These are phyloP conservation scores for Flaveria floridana DNA, from an alignment of 140 eudicot genomes.

Conservation along the genomic window DNA sequence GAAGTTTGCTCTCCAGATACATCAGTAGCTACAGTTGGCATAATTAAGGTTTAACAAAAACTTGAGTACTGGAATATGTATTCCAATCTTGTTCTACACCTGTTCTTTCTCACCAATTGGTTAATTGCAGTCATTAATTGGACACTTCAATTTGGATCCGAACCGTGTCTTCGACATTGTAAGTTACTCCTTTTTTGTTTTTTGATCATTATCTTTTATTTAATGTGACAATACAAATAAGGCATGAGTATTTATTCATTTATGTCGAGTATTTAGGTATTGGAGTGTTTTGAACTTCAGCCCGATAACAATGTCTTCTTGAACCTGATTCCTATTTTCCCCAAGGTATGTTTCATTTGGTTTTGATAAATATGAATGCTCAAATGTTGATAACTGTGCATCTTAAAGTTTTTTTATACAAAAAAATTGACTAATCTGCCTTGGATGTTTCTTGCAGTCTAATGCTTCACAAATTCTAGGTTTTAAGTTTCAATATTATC, in stretches of 20 bases:
- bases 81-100: not conserved
- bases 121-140: slow-evolving; percentile 84
- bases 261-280: slow-evolving; percentile 51
- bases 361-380: not conserved
- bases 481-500: slow-evolving; percentile 91
- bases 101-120: slow-evolving; percentile 24
- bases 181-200: slow-evolving; percentile 34
- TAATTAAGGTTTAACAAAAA: slow-evolving; percentile 65
- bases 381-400: not conserved
- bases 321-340: slow-evolving; percentile 92
- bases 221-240: not conserved
- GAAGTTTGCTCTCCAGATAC: slow-evolving; percentile 55
- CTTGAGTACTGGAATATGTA: slow-evolving; percentile 9
- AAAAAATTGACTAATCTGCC: slow-evolving; percentile 11
- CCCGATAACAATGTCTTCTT: slow-evolving; percentile 75
- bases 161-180: slow-evolving; percentile 97
- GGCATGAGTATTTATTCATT: slow-evolving; percentile 16
- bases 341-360: slow-evolving; percentile 58
- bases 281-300: slow-evolving; percentile 97
- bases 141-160: slow-evolving; percentile 98
- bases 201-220: slow-evolving; percentile 12
- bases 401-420: not conserved
- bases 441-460: slow-evolving; percentile 59
- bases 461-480: slow-evolving; percentile 98
- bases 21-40: slow-evolving; percentile 92